A percentile compares a stretch with the other conserved stretches of the same genome.
These are phyloP conservation scores for Dioscorea alata DNA, from an alignment of 106 monocot genomes.

Conservation along the genomic window DNA sequence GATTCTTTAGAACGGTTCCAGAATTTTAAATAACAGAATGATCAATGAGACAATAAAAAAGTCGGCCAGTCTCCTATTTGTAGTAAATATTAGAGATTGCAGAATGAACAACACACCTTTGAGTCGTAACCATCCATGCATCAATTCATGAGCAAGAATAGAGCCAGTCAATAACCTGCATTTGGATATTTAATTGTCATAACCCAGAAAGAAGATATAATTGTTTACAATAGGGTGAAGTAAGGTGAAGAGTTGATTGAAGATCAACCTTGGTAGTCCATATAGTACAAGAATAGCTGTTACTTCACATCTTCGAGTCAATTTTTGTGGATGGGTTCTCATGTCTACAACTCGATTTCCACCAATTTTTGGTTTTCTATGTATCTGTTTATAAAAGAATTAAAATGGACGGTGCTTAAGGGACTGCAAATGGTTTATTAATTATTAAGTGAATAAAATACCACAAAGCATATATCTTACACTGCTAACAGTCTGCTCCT, in stretches of 20 bases:
- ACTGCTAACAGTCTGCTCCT: conserved; percentile 92
- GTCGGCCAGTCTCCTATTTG: no score
- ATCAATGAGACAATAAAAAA: no score
- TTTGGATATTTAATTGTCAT: background rate
- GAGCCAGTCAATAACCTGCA: conserved; percentile 89
- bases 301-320: conserved; percentile 83
- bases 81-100: background rate
- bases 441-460: background rate
- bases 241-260: background rate
- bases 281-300: conserved; percentile 94
- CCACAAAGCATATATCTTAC: conserved; percentile 22
- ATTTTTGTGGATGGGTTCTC: conserved; percentile 80
- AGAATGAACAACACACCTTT: conserved; percentile 43
- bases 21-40: no score
- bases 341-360: conserved; percentile 67
- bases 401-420: background rate
- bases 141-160: conserved; percentile 96
- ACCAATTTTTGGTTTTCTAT: conserved; percentile 70
- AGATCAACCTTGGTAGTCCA: conserved; percentile 81
- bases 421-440: background rate
- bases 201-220: background rate
- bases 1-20: no score
- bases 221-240: background rate
- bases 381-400: conserved; percentile 50
- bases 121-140: conserved; percentile 95